Conservation (phyloP, 2,329 filamentous ascomycete genomes). For the Xylariaceae sp. region DNA sequence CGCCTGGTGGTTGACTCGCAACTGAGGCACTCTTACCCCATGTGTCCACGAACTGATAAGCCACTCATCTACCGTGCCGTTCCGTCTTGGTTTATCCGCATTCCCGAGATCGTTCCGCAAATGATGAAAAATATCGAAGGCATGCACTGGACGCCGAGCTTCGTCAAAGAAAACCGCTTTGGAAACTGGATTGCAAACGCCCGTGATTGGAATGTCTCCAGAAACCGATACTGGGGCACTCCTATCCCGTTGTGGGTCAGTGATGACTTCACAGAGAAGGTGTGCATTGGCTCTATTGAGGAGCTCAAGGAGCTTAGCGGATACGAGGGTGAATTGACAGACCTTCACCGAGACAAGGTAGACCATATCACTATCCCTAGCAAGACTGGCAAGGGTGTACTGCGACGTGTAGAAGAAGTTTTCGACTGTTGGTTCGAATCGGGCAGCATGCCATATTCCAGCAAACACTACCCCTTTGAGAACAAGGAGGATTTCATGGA, state of each 20-base stretch:
- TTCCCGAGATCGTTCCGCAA: conserved; percentile 73
- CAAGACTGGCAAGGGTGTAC: conserved; percentile 75
- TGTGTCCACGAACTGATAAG: conserved; percentile 92
- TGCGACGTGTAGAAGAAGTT: conserved; percentile 78
- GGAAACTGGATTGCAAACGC: conserved; percentile 87
- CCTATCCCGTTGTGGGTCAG: conserved; percentile 89
- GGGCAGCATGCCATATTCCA: conserved; percentile 91
- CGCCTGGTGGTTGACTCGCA: conserved; percentile 80
- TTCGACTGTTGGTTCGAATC: conserved; percentile 98
- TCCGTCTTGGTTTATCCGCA: conserved; percentile 91
- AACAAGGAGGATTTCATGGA: conserved; percentile 75
- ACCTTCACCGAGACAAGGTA: conserved; percentile 88
- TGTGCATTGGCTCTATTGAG: conserved; percentile 78
- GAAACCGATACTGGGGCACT: conserved; percentile 94
- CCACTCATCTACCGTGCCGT: conserved; percentile 90
- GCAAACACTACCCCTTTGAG: conserved; percentile 87
- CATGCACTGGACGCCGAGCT: conserved; percentile 86
- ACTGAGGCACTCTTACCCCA: conserved; percentile 85
- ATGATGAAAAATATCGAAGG: conserved; percentile 88
- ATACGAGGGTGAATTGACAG: conserved; percentile 74
- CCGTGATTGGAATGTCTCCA: conserved; percentile 90
- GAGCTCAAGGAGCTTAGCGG: conserved; percentile 83
- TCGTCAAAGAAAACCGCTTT: conserved; percentile 88
- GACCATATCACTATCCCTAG: conserved; percentile 93
- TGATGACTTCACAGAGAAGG: conserved; percentile 77